Conservation (phyloP, 2,329 filamentous ascomycete genomes). For the Erysiphe pulchra region DNA sequence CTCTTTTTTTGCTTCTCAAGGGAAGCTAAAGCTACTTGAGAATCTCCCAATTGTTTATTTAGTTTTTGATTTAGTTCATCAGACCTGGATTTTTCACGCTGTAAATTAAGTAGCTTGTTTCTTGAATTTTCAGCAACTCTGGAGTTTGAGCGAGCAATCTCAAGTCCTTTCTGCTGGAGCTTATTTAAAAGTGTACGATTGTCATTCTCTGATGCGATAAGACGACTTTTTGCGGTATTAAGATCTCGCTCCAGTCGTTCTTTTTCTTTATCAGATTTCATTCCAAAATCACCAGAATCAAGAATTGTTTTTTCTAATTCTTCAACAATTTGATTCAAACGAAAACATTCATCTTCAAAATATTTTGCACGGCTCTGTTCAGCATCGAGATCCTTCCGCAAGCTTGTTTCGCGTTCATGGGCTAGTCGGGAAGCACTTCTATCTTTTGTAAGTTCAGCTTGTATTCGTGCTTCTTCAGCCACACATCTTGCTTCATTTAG, state of each 20-base stretch:
- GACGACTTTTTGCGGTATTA: slow-evolving; percentile 66
- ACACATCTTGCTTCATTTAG: slow-evolving; percentile 63
- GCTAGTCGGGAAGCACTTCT: slow-evolving; percentile 53
- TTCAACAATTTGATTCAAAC: slow-evolving; percentile 57
- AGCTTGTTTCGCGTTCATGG: slow-evolving; percentile 51
- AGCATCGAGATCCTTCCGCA: slow-evolving; percentile 57
- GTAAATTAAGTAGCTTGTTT: slow-evolving; percentile 46
- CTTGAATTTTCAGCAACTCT: slow-evolving; percentile 65
- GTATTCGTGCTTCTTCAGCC: slow-evolving; percentile 61
- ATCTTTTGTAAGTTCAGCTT: slow-evolving; percentile 61
- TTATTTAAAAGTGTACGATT: slow-evolving; percentile 91
- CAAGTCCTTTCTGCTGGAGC: slow-evolving; percentile 86
- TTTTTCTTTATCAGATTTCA: slow-evolving; percentile 82
- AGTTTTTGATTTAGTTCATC: slow-evolving; percentile 67
- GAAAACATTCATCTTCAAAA: slow-evolving; percentile 53
- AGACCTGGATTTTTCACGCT: slow-evolving; percentile 56
- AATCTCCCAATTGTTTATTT: slow-evolving; percentile 61
- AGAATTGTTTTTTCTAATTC: slow-evolving; percentile 68
- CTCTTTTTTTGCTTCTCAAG: slow-evolving; percentile 92
- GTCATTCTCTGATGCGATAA: slow-evolving; percentile 85
- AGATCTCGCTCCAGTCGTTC: slow-evolving; percentile 79
- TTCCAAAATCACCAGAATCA: slow-evolving; percentile 68
- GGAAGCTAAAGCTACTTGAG: slow-evolving; percentile 57
- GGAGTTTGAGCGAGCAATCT: slow-evolving; percentile 77
- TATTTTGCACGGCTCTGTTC: slow-evolving; percentile 53